These are phyloP conservation scores for Proliferodiscus dingleyae DNA, from an alignment of 2,329 filamentous ascomycete species.

Conservation along the genomic window DNA sequence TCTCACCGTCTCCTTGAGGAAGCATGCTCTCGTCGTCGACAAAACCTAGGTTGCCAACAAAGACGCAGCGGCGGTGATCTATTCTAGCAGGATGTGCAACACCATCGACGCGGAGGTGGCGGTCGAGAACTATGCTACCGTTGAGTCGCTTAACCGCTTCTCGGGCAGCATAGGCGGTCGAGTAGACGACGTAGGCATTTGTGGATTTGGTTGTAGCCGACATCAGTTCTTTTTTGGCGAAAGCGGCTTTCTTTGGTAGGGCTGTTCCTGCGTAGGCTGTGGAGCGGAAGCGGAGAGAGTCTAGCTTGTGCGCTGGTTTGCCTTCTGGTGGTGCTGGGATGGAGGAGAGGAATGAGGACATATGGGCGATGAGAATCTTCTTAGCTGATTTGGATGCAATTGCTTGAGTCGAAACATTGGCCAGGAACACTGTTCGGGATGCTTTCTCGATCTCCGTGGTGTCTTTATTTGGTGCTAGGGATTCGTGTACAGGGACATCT, in stretches of 20 bases:
- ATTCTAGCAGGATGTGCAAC: constrained; percentile 80
- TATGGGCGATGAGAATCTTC: constrained; percentile 70
- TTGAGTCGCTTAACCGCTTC: constrained; percentile 75
- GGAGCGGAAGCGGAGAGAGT: constrained; percentile 91
- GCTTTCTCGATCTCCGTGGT: constrained; percentile 74
- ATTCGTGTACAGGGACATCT: constrained; percentile 48
- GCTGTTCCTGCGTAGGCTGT: constrained; percentile 73
- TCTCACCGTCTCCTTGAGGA: constrained; percentile 55
- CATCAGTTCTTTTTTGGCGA: constrained; percentile 85
- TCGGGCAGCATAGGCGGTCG: constrained; percentile 67
- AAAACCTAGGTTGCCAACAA: constrained; percentile 94
- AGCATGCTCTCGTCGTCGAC: constrained; percentile 83
- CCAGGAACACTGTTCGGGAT: constrained; percentile 83
- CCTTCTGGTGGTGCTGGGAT: constrained; percentile 41
- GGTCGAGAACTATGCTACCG: constrained; percentile 74
- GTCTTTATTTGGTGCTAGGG: constrained; percentile 48
- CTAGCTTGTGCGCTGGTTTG: constrained; percentile 63
- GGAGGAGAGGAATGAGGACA: constrained; percentile 66
- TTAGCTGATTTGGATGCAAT: constrained; percentile 78
- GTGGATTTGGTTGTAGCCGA: constrained; percentile 85
- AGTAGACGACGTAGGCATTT: constrained; percentile 92
- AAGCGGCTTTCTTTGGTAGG: constrained; percentile 91
- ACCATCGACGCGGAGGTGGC: constrained; percentile 86
- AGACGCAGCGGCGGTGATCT: constrained; percentile 86
- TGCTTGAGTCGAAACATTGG: constrained; percentile 80